Conservation (phyloP, 2,329 filamentous ascomycete species). For the Aspergillus pseudonomiae region DNA sequence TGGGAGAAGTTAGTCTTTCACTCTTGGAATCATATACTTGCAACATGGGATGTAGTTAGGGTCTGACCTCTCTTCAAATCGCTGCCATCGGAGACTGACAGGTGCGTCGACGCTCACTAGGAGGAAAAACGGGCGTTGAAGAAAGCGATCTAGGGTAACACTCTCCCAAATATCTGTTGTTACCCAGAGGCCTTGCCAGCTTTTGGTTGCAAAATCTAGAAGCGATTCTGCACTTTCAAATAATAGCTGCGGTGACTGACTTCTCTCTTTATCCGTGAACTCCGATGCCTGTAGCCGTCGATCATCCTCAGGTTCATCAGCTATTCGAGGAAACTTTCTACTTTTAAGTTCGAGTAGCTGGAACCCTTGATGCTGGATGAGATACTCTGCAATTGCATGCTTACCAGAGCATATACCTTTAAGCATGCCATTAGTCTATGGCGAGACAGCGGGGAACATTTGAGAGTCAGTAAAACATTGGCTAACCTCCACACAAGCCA, state of each 20-base stretch:
- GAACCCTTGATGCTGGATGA: conserved; percentile 83
- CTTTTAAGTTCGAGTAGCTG: conserved; percentile 65
- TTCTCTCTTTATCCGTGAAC: conserved; percentile 19
- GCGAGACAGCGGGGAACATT: neutral
- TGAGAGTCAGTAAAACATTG: conserved; percentile 7
- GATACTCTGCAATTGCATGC: conserved; percentile 82
- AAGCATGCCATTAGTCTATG: conserved; percentile 18
- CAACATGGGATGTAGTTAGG: neutral
- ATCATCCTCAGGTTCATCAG: conserved; percentile 31
- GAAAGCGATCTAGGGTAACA: conserved; percentile 71
- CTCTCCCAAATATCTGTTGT: conserved; percentile 81
- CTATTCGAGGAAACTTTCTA: conserved; percentile 27
- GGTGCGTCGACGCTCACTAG: conserved; percentile 91
- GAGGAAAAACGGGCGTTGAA: conserved; percentile 86
- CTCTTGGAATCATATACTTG: neutral
- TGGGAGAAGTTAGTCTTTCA: conserved; percentile 23
- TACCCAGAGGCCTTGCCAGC: conserved; percentile 84
- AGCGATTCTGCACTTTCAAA: conserved; percentile 70
- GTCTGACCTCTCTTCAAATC: conserved; percentile 67
- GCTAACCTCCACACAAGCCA: conserved; percentile 54
- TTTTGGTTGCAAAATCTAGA: conserved; percentile 80
- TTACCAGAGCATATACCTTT: conserved; percentile 92
- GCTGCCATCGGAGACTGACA: conserved; percentile 77
- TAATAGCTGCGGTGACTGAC: conserved; percentile 25
- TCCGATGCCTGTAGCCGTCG: conserved; percentile 31